Base-by-base conservation (phyloP, 805 yeast genomes). In the Barnettozyma sucrosica region DNA sequence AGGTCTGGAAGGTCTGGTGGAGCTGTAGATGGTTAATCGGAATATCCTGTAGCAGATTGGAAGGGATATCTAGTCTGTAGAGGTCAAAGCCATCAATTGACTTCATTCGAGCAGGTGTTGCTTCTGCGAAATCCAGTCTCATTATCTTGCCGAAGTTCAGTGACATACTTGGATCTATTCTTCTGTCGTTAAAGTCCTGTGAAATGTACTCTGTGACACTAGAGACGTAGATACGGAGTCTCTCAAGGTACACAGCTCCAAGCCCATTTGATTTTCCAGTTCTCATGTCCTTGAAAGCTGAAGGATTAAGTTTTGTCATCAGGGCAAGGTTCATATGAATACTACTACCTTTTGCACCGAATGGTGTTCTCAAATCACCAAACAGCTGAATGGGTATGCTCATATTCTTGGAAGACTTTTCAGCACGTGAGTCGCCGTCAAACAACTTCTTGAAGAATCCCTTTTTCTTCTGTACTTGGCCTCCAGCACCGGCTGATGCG, bases 1-100 rank as follows among this genome's bases (percentile, higher is more conserved):
- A 80, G 5, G 81, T 72, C 23, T 58, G 62, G 59, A 83, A 83
- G 37, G 68, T 54, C 41, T 38, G 77, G 23, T 21, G 40, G 11
- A 37, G 32, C 10, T n/a, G 26, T 16, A n/a, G 41, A n/a, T 21
- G 26, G 10, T 23, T 23, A 13, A 23, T 23, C 3, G 42, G 20
- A 10, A 39, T 13, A 5, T 20, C 8, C 11, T 36, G 18, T 26
- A 43, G 18, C 7, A 49, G 11, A 20, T 32, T 19, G 16, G 13
- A 8, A 6, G 49, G 46, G n/a, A 46, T 23, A 11, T 46, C 49
- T 2, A 46, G 36, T 19, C n/a, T n/a, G 30, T 42, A 37, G 7
- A 46, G 36, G 16, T 25, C 9, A 7, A 13, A 7, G 9, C 46
- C 43, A 19, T 38, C 36, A 7, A 13, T 14, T 5, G 33, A 13